Evolutionary conservation across 768 basidiomycete genomes (phyloP).

Genomic region (Pulveroboletus sp.): DNA sequence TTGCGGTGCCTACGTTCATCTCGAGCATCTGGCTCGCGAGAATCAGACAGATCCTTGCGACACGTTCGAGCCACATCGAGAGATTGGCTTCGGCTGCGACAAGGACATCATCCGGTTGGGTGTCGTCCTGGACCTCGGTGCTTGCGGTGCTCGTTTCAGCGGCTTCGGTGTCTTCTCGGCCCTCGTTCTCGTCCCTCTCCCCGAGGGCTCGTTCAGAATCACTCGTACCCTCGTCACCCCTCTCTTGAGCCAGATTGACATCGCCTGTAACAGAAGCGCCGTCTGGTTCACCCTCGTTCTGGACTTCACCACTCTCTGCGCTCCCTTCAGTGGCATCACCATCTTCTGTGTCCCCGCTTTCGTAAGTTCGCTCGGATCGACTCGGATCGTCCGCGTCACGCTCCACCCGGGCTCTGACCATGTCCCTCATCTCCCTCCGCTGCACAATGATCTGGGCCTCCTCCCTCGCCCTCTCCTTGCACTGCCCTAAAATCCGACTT

Average conservation of each 20-base stretch:
- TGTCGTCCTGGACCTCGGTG: not conserved
- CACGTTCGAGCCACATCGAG: slow-evolving; percentile 82
- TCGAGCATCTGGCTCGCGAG: slow-evolving; percentile 79
- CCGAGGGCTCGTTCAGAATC: slow-evolving; percentile 1
- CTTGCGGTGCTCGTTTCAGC: not conserved
- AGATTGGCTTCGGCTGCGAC: slow-evolving; percentile 31
- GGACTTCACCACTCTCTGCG: not conserved
- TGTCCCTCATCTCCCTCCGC: slow-evolving; percentile 3
- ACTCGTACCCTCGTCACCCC: not conserved
- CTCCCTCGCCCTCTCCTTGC: slow-evolving; percentile 48
- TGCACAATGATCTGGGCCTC: slow-evolving; percentile 16
- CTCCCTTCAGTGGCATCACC: not conserved
- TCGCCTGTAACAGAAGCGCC: slow-evolving; percentile 22
- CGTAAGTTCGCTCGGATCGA: slow-evolving; percentile 1
- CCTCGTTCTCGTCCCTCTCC: not conserved
- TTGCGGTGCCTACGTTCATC: slow-evolving; percentile 58
- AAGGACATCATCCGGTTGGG: slow-evolving; percentile 16
- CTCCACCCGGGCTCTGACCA: not conserved
- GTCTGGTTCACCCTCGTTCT: slow-evolving; percentile 6
- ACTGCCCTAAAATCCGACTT: slow-evolving; percentile 54
- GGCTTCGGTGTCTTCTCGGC: not conserved
- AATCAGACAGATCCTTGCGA: slow-evolving; percentile 68
- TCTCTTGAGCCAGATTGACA: slow-evolving; percentile 20
- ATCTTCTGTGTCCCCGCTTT: not conserved
- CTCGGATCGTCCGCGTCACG: not conserved